Percentiles rank a stretch among this genome's conserved stretches.
These are phyloP conservation scores for Nakazawaea peltata DNA, from an alignment of 805 yeast genomes.

Conservation along the genomic window DNA sequence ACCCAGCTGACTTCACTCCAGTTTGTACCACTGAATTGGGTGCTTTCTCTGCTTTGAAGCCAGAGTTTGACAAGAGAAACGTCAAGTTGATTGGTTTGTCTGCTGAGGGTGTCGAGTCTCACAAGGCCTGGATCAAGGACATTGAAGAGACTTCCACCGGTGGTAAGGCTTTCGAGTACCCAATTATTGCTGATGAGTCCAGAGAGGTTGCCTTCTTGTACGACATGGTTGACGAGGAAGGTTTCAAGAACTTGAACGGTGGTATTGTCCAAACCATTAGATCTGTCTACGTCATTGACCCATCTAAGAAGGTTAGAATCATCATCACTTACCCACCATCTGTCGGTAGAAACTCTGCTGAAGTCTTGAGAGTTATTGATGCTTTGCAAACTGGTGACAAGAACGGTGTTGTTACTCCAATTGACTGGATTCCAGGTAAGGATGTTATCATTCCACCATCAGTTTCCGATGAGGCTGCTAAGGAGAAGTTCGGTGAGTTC, in stretches of 20 bases:
- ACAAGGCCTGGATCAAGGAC: constrained; percentile 83
- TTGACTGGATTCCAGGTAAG: constrained; percentile 83
- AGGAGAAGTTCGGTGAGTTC: constrained; percentile 80
- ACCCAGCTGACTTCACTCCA: constrained; percentile 96
- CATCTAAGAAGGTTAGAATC: constrained; percentile 80
- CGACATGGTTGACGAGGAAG: constrained; percentile 86
- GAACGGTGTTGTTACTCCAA: constrained; percentile 82
- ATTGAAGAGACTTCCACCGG: constrained; percentile 71
- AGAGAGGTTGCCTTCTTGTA: constrained; percentile 78
- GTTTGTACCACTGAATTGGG: constrained; percentile 96
- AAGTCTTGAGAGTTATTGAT: constrained; percentile 84
- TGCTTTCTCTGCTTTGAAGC: constrained; percentile 83
- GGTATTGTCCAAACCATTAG: constrained; percentile 84
- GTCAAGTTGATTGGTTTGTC: constrained; percentile 87
- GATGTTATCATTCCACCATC: constrained; percentile 91
- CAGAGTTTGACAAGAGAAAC: constrained; percentile 79
- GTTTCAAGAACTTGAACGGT: constrained; percentile 62
- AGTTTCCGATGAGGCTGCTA: constrained; percentile 70
- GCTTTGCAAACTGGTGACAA: constrained; percentile 81
- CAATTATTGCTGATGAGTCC: constrained; percentile 82
- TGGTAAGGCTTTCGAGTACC: constrained; percentile 73
- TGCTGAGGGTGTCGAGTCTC: constrained; percentile 75
- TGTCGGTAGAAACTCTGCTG: constrained; percentile 89
- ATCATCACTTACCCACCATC: constrained; percentile 88
- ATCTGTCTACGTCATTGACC: constrained; percentile 88